Percentiles rank a stretch among this genome's conserved stretches.
Evolutionary conservation across 192 early-diverging fungal species (phyloP).

Genomic region (Umbelopsis vinacea): DNA sequence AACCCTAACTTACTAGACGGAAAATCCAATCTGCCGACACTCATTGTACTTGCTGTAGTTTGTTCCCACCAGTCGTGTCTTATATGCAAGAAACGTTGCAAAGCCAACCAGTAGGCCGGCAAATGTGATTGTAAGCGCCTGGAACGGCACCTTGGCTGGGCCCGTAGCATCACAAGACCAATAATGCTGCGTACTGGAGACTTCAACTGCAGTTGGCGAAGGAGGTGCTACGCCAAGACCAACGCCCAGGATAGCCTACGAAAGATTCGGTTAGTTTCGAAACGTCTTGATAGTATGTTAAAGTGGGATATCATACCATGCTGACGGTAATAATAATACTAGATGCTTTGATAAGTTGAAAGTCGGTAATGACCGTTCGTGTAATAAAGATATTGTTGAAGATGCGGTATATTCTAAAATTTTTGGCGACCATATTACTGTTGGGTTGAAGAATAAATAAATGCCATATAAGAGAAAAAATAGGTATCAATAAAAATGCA

Average conservation of each 20-base stretch:
- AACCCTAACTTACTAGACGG: slow-evolving; percentile 62
- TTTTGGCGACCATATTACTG: slow-evolving; percentile 59
- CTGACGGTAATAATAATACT: slow-evolving; percentile 39
- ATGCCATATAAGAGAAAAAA: too few species aligned
- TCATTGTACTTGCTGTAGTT: slow-evolving; percentile 51
- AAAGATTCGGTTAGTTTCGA: not conserved
- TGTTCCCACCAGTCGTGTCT: slow-evolving; percentile 49
- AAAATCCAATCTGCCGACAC: slow-evolving; percentile 56
- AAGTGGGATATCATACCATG: slow-evolving; percentile 33
- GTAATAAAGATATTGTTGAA: slow-evolving; percentile 58
- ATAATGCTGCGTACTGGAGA: slow-evolving; percentile 42
- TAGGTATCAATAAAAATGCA: too few species aligned
- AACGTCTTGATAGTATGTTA: not conserved
- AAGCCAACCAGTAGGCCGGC: slow-evolving; percentile 36
- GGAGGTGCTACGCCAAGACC: slow-evolving; percentile 44
- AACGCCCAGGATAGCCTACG: slow-evolving; percentile 41
- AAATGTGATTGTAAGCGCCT: slow-evolving; percentile 41
- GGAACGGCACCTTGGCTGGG: slow-evolving; percentile 31
- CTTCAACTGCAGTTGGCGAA: slow-evolving; percentile 29
- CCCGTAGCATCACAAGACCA: slow-evolving; percentile 44
- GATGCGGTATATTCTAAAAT: slow-evolving; percentile 58
- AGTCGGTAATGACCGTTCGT: slow-evolving; percentile 50
- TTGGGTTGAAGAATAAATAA: too few species aligned
- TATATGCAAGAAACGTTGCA: slow-evolving; percentile 56
- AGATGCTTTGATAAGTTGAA: slow-evolving; percentile 48